These are phyloP conservation scores for Wolfiporia cocos DNA, from an alignment of 1,284 basidiomycete genomes.

Conservation along the genomic window DNA sequence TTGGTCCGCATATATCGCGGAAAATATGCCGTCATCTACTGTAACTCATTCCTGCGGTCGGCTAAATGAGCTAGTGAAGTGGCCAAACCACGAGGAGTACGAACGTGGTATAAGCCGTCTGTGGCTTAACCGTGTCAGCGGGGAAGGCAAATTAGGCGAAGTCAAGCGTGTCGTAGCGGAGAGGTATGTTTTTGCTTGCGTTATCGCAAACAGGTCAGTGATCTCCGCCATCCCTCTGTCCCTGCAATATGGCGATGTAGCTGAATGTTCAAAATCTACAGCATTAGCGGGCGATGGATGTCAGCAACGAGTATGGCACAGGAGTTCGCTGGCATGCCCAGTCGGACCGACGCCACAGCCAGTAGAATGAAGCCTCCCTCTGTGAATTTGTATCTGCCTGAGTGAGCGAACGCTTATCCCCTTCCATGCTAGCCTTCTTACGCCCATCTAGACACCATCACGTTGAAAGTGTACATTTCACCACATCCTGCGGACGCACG, in stretches of 20 bases:
- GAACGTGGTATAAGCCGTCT: conserved; percentile 55
- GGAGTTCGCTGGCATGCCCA: conserved; percentile 48
- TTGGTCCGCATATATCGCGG: conserved; percentile 53
- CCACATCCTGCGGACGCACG: conserved; percentile 28
- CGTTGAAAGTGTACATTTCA: conserved; percentile 69
- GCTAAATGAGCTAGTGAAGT: conserved; percentile 35
- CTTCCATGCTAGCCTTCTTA: background rate
- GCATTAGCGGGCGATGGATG: conserved; percentile 63
- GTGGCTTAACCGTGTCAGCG: conserved; percentile 46
- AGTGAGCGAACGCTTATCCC: conserved; percentile 27
- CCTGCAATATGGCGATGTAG: background rate
- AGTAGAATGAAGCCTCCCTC: conserved; percentile 13
- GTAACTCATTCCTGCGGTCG: conserved; percentile 16
- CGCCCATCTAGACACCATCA: conserved; percentile 53
- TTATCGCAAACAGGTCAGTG: conserved; percentile 58
- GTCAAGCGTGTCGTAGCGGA: conserved; percentile 45
- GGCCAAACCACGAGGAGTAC: conserved; percentile 67
- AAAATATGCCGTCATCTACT: conserved; percentile 13
- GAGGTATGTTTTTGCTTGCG: conserved; percentile 59
- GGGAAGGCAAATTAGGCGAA: conserved; percentile 35
- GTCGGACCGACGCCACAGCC: conserved; percentile 9
- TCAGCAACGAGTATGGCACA: conserved; percentile 58
- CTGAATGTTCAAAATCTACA: conserved; percentile 20
- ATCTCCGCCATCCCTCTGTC: background rate
- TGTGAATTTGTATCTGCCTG: conserved; percentile 57